Percentiles rank a stretch among this genome's conserved stretches.
Conservation (phyloP, 2,329 filamentous ascomycete species). For the Colletotrichum sp. region DNA sequence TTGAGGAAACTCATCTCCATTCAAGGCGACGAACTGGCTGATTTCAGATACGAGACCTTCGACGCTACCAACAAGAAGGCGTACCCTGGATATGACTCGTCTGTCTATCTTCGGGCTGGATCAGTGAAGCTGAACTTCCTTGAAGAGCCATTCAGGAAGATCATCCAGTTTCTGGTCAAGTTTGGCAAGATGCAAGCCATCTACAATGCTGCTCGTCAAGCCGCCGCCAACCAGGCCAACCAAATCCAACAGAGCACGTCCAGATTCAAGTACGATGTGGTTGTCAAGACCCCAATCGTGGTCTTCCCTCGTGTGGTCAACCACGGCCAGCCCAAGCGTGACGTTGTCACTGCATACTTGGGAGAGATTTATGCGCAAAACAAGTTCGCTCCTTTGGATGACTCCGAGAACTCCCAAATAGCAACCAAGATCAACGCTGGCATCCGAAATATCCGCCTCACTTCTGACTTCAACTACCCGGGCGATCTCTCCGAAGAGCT, state of each 20-base stretch:
- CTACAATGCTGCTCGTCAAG: slow-evolving; percentile 95
- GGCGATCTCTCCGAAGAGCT: slow-evolving; percentile 79
- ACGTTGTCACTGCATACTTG: slow-evolving; percentile 89
- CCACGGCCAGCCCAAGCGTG: slow-evolving; percentile 72
- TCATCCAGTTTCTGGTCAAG: slow-evolving; percentile 96
- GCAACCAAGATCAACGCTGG: slow-evolving; percentile 91
- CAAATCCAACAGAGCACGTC: slow-evolving; percentile 90
- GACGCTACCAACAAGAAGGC: slow-evolving; percentile 71
- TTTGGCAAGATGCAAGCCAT: slow-evolving; percentile 99
- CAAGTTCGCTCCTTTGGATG: slow-evolving; percentile 84
- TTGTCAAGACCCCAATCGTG: slow-evolving; percentile 94
- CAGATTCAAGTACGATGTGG: slow-evolving; percentile 91
- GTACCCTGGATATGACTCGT: slow-evolving; percentile 95
- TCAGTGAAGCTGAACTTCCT: slow-evolving; percentile 97
- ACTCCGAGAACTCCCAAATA: slow-evolving; percentile 72
- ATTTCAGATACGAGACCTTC: slow-evolving; percentile 98
- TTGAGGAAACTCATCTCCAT: slow-evolving; percentile 91
- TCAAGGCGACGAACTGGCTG: slow-evolving; percentile 91
- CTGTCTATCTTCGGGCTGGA: slow-evolving; percentile 86
- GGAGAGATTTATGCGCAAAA: slow-evolving; percentile 98
- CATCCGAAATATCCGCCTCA: slow-evolving; percentile 89
- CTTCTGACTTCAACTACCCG: slow-evolving; percentile 85
- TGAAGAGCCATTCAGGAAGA: slow-evolving; percentile 96
- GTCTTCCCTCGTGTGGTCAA: slow-evolving; percentile 85
- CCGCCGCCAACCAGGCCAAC: slow-evolving; percentile 89